A percentile compares a stretch with the other conserved stretches of the same genome.
Evolutionary conservation across 345 rosid species (phyloP).

Genomic region (Triadica sebifera): DNA sequence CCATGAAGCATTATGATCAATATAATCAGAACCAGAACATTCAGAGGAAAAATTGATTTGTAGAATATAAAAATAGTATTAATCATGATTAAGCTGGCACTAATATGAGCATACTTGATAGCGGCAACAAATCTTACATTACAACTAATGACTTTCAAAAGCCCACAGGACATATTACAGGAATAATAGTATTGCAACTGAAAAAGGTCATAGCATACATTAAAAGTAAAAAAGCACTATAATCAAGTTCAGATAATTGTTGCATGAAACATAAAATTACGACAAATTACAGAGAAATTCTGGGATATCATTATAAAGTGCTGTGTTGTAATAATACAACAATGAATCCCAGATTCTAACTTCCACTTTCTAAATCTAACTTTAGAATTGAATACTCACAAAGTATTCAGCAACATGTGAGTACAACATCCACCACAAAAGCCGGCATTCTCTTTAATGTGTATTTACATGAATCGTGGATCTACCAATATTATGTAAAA

Average conservation of each 20-base stretch:
- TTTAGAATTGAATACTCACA: neutral
- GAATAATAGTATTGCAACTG: neutral
- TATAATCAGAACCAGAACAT: too few relatives aligned
- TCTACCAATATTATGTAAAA: too few relatives aligned
- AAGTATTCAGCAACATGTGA: neutral
- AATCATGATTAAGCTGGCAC: constrained; percentile 28
- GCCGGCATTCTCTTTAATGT: too few relatives aligned
- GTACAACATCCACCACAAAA: neutral
- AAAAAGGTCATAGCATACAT: too few relatives aligned
- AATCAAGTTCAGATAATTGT: constrained; percentile 12
- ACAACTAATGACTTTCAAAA: constrained; percentile 13
- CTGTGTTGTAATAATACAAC: too few relatives aligned
- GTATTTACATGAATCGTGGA: too few relatives aligned
- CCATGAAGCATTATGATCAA: neutral
- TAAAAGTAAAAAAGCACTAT: too few relatives aligned
- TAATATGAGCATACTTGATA: constrained; percentile 14
- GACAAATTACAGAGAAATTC: neutral
- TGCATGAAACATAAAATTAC: constrained; percentile 14
- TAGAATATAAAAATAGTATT: too few relatives aligned
- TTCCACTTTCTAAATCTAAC: too few relatives aligned
- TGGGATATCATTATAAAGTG: too few relatives aligned
- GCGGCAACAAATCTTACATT: constrained; percentile 9
- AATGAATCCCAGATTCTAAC: too few relatives aligned
- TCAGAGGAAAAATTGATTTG: too few relatives aligned
- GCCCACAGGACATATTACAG: neutral